Evolutionary conservation across 106 monocot species (phyloP).

Genomic region (Dioscorea zingiberensis): DNA sequence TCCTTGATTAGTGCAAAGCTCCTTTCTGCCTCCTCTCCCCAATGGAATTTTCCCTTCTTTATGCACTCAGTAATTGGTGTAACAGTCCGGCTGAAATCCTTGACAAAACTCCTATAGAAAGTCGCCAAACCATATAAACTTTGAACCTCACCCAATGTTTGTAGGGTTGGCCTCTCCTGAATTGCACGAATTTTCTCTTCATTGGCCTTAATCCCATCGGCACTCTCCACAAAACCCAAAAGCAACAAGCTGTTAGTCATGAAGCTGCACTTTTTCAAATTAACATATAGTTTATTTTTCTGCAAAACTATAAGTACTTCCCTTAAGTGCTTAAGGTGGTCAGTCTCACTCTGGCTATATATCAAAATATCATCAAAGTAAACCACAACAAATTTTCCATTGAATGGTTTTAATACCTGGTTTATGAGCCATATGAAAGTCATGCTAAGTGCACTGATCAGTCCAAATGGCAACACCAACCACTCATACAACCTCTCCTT

Average conservation of each 20-base stretch:
- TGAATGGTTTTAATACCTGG: background rate
- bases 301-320: background rate
- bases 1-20: conserved; percentile 1
- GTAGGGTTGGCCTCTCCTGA: background rate
- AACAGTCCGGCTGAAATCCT: background rate
- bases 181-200: background rate
- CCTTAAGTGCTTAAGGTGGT: background rate
- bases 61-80: background rate
- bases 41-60: background rate
- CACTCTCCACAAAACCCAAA: conserved; percentile 6
- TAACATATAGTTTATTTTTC: background rate
- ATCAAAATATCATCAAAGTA: conserved; percentile 1
- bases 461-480: background rate
- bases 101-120: background rate
- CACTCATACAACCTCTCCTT: background rate
- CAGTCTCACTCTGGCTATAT: background rate
- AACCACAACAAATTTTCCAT: background rate
- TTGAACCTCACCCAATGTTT: background rate
- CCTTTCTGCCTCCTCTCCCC: background rate
- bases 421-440: background rate
- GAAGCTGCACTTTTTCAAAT: background rate
- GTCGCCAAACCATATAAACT: conserved; percentile 12
- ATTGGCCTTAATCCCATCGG: background rate
- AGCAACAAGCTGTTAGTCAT: background rate
- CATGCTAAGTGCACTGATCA: background rate